Evolutionary conservation across 805 yeast genomes (phyloP).

Genomic region (Starmerella bombi): DNA sequence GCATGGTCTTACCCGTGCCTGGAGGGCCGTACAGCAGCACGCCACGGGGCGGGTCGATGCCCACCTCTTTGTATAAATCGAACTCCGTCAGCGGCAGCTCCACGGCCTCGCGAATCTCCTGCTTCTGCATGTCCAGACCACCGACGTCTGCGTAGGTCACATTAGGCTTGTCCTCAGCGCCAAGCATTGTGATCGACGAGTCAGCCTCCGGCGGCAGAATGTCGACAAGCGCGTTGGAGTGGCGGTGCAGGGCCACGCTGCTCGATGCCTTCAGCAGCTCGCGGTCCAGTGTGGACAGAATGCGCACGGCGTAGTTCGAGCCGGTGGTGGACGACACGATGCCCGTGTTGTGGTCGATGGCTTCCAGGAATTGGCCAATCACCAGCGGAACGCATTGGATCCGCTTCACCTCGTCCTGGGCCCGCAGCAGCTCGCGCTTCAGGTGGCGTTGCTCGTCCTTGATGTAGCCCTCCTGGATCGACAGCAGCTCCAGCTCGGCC

Average conservation of each 20-base stretch:
- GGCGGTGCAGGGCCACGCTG: slow-evolving; percentile 95
- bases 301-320: slow-evolving; percentile 90
- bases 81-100: slow-evolving; percentile 93
- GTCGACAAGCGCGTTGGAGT: slow-evolving; percentile 93
- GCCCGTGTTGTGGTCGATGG: slow-evolving; percentile 92
- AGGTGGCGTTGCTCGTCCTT: slow-evolving; percentile 96
- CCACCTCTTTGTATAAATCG: slow-evolving; percentile 90
- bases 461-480: slow-evolving; percentile 88
- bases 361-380: slow-evolving; percentile 95
- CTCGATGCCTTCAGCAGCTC: slow-evolving; percentile 89
- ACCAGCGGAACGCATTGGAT: slow-evolving; percentile 96
- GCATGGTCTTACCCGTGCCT: slow-evolving; percentile 98
- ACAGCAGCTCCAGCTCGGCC: slow-evolving; percentile 72
- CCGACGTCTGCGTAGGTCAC: slow-evolving; percentile 97
- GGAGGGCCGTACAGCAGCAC: slow-evolving; percentile 98
- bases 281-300: slow-evolving; percentile 84
- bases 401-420: slow-evolving; percentile 96
- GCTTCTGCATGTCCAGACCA: slow-evolving; percentile 97
- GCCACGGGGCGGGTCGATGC: slow-evolving; percentile 98
- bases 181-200: slow-evolving; percentile 85
- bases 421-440: slow-evolving; percentile 85
- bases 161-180: slow-evolving; percentile 88
- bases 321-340: slow-evolving; percentile 97
- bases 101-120: slow-evolving; percentile 96
- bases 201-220: slow-evolving; percentile 98